Percentiles rank a stretch among this genome's conserved stretches.
Evolutionary conservation across 345 rosid species (phyloP).

Genomic region (Eucalyptus guilfoylei): DNA sequence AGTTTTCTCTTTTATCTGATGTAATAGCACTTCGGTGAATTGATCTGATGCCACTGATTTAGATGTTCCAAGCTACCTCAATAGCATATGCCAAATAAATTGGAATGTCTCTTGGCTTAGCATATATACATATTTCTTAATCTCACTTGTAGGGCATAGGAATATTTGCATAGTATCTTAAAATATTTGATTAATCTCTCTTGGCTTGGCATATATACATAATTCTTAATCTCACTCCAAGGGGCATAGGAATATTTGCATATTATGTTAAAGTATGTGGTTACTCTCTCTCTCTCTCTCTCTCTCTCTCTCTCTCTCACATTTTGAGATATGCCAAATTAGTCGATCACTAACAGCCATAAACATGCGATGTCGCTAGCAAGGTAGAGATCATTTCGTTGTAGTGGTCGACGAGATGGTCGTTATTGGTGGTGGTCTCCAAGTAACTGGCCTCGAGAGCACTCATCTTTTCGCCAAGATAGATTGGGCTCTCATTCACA

Average conservation of each 20-base stretch:
- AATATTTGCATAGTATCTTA: background rate
- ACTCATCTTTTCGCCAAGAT: rapidly evolving
- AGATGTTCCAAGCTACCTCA: background rate
- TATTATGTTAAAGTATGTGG: background rate
- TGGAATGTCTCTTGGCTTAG: background rate
- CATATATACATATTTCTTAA: background rate
- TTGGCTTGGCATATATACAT: background rate
- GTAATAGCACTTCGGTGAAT: background rate
- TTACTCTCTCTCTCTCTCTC: background rate
- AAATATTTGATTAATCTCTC: background rate
- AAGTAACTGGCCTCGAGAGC: background rate
- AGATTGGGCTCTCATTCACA: background rate
- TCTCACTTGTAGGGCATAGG: background rate
- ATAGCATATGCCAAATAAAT: background rate
- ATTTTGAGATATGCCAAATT: background rate
- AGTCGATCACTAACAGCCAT: background rate
- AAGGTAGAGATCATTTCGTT: background rate
- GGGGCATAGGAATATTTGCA: background rate
- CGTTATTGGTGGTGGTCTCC: background rate
- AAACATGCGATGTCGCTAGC: background rate
- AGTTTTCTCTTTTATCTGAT: background rate
- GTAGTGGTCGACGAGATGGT: background rate
- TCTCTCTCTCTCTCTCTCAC: background rate
- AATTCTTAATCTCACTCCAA: background rate
- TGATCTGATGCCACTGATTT: background rate